These are phyloP conservation scores for Penicillium longicatenatum DNA, from an alignment of 495 filamentous ascomycete species.

Conservation along the genomic window DNA sequence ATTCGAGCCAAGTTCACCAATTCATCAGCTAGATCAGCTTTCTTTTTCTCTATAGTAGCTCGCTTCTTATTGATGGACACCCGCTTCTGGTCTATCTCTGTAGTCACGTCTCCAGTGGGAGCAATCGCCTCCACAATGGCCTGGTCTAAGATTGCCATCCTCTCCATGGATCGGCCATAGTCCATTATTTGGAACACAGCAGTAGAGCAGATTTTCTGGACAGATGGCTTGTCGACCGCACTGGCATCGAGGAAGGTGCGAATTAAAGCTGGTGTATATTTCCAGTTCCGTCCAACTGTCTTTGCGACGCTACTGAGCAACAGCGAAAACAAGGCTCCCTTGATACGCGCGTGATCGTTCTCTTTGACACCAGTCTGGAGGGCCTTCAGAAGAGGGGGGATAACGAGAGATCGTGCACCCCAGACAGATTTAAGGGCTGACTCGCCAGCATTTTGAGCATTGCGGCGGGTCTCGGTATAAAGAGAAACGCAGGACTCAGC, in stretches of 20 bases:
- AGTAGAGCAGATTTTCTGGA: constrained; percentile 83
- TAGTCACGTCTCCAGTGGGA: constrained; percentile 66
- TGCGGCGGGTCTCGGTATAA: constrained; percentile 92
- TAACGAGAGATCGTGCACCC: constrained; percentile 81
- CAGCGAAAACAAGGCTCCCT: constrained; percentile 88
- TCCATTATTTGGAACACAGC: constrained; percentile 87
- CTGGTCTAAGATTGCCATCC: constrained; percentile 83
- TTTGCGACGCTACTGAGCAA: constrained; percentile 88
- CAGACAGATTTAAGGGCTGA: constrained; percentile 91
- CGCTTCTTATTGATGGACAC: constrained; percentile 73
- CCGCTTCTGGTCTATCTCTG: constrained; percentile 64
- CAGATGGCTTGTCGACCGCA: constrained; percentile 86
- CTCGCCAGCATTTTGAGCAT: constrained; percentile 89
- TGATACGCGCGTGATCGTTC: constrained; percentile 85
- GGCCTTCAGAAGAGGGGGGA: constrained; percentile 78
- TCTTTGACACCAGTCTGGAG: constrained; percentile 80
- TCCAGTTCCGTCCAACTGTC: constrained; percentile 86
- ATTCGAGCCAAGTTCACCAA: constrained; percentile 73
- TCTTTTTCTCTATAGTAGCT: constrained; percentile 75
- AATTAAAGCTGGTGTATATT: constrained; percentile 83
- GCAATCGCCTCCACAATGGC: constrained; percentile 70
- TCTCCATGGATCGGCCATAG: constrained; percentile 80
- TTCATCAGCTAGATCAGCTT: constrained; percentile 75
- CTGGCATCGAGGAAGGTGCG: constrained; percentile 86
- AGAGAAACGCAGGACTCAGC: constrained; percentile 89